Evolutionary conservation across 345 rosid species (phyloP).

Genomic region (Rubroshorea leprosula): DNA sequence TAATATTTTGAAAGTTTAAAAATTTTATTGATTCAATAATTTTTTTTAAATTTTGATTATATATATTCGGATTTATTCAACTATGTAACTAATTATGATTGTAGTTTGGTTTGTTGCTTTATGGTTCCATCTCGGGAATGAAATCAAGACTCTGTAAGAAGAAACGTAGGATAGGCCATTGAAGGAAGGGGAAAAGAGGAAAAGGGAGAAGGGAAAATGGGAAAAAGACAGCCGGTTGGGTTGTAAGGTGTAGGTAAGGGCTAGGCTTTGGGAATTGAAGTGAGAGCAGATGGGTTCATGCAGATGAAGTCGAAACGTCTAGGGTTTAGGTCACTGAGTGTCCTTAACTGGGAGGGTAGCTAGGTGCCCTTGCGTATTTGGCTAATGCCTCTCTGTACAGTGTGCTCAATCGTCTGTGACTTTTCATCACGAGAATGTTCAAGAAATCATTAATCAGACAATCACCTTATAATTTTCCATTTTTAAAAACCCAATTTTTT

Average conservation of each 20-base stretch:
- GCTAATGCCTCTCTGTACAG: neutral
- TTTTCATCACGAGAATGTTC: neutral
- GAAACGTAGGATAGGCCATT: conserved; percentile 27
- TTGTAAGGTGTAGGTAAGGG: conserved; percentile 33
- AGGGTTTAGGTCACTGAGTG: conserved; percentile 1
- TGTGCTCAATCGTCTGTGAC: neutral
- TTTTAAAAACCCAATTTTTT: too few species aligned
- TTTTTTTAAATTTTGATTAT: too few species aligned
- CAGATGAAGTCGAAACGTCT: neutral
- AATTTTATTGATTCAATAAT: too few species aligned
- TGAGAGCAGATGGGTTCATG: neutral
- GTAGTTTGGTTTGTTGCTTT: conserved; percentile 11
- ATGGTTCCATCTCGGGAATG: conserved; percentile 45
- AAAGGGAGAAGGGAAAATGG: too few species aligned
- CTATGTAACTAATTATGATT: too few species aligned
- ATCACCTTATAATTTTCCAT: too few species aligned
- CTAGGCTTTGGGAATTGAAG: conserved; percentile 59
- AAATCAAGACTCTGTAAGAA: conserved; percentile 28
- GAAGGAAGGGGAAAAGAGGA: conserved; percentile 30
- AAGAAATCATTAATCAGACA: too few species aligned
- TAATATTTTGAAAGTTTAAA: too few species aligned
- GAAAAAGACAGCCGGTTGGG: conserved; percentile 36
- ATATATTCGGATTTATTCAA: too few species aligned
- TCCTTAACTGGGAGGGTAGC: neutral
- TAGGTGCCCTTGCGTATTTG: neutral